Conservation (phyloP, 768 basidiomycete species). For the Podaxis rugospora region DNA sequence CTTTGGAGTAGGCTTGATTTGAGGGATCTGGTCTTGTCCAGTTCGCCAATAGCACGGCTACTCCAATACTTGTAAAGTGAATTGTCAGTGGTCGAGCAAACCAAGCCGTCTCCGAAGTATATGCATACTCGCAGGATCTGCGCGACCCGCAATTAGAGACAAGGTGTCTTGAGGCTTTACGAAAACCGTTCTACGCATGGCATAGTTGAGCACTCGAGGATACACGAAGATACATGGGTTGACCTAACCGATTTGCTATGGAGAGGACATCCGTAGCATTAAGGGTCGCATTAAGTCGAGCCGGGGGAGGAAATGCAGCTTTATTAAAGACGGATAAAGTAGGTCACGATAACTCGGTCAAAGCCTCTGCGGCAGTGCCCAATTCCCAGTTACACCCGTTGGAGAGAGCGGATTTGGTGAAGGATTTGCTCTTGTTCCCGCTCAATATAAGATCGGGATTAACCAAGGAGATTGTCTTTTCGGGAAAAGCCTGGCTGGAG, state of each 20-base stretch:
- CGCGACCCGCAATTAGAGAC: constrained; percentile 41
- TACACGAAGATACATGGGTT: background rate
- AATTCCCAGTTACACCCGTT: constrained; percentile 47
- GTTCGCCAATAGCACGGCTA: constrained; percentile 47
- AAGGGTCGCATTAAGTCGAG: constrained; percentile 20
- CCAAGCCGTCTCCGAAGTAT: background rate
- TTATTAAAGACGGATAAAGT: constrained; percentile 43
- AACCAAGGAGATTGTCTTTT: constrained; percentile 16
- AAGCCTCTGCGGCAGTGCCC: constrained; percentile 52
- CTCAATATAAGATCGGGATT: constrained; percentile 19
- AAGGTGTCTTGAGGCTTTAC: constrained; percentile 30
- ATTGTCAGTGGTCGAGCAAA: constrained; percentile 6
- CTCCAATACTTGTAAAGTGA: constrained; percentile 39
- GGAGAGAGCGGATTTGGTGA: background rate
- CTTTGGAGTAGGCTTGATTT: constrained; percentile 32
- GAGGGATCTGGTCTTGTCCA: constrained; percentile 38
- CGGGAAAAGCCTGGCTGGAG: constrained; percentile 19
- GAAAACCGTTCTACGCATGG: constrained; percentile 29
- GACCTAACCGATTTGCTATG: constrained; percentile 34
- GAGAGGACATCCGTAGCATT: constrained; percentile 36
- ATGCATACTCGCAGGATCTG: constrained; percentile 53
- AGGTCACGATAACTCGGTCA: constrained; percentile 49
- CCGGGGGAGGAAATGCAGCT: constrained; percentile 38
- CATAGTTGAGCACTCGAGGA: background rate
- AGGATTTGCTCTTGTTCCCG: constrained; percentile 18